Evolutionary conservation across 192 early-diverging fungal species (phyloP).

Genomic region (Haplosporangium gracile): DNA sequence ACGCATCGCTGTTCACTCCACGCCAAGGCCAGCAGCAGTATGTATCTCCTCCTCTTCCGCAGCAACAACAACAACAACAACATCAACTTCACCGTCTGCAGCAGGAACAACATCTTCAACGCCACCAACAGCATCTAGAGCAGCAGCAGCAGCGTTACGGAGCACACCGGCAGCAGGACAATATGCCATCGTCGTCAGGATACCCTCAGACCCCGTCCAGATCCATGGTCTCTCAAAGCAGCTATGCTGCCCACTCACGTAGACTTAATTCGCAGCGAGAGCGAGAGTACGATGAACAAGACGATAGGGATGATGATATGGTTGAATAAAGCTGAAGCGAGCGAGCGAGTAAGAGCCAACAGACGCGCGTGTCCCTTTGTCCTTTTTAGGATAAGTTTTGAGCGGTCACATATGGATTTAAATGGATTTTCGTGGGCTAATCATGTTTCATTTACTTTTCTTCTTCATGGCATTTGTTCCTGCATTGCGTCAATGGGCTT

Average conservation of each 20-base stretch:
- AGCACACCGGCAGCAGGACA: background rate
- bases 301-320: slow-evolving; percentile 18
- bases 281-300: slow-evolving; percentile 22
- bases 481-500: slow-evolving; percentile 18
- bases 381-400: background rate
- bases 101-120: background rate
- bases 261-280: slow-evolving; percentile 12
- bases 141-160: background rate
- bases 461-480: slow-evolving; percentile 24
- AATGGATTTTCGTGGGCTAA: background rate
- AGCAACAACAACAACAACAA: background rate
- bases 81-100: background rate
- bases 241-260: background rate
- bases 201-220: slow-evolving; percentile 22
- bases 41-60: background rate
- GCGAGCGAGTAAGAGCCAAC: background rate
- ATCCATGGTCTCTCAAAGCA: background rate
- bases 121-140: background rate
- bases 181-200: background rate
- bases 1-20: background rate
- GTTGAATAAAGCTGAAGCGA: slow-evolving; percentile 3
- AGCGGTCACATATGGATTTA: background rate
- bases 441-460: background rate
- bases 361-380: background rate
- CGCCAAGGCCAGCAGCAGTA: background rate